phyloP scores from a whole-genome alignment of 192 early-diverging fungal species.

The Diversispora eburnea region DNA sequence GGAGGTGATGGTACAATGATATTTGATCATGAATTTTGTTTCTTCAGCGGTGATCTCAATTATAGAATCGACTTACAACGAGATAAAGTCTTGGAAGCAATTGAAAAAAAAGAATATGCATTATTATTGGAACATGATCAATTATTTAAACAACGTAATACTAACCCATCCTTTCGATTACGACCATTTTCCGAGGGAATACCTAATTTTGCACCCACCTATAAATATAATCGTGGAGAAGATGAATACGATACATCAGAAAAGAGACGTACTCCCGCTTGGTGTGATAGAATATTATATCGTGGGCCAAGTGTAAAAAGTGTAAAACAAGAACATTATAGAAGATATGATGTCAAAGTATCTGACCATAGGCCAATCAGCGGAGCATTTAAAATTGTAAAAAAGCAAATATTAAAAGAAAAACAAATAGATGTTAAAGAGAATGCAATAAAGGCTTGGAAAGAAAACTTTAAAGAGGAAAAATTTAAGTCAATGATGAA shows the following conservation, averaged over 20 bases:
- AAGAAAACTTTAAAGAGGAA: conserved; percentile 40
- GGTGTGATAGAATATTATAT: conserved; percentile 91
- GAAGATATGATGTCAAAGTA: conserved; percentile 62
- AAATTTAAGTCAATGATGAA: conserved; percentile 33
- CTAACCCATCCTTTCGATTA: conserved; percentile 72
- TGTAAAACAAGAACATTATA: conserved; percentile 54
- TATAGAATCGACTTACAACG: conserved; percentile 82
- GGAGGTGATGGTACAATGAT: conserved; percentile 89
- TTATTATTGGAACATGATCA: conserved; percentile 64
- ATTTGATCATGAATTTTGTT: conserved; percentile 71
- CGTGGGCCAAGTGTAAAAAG: conserved; percentile 41
- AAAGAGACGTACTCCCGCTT: conserved; percentile 90
- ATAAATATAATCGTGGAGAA: conserved; percentile 91
- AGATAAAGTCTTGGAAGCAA: conserved; percentile 57
- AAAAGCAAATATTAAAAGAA: conserved; percentile 57
- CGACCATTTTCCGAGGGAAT: conserved; percentile 72
- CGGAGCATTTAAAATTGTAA: conserved; percentile 58
- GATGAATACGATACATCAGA: conserved; percentile 88
- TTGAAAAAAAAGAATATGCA: conserved; percentile 54
- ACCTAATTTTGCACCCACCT: conserved; percentile 87
- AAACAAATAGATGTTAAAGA: conserved; percentile 42
- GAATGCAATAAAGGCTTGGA: conserved; percentile 50
- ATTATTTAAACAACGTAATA: conserved; percentile 45
- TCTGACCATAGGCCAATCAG: conserved; percentile 87
- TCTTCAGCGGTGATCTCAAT: conserved; percentile 92